These are phyloP conservation scores for Trichophyton schoenleinii DNA, from an alignment of 2,329 filamentous ascomycete species.

Conservation along the genomic window DNA sequence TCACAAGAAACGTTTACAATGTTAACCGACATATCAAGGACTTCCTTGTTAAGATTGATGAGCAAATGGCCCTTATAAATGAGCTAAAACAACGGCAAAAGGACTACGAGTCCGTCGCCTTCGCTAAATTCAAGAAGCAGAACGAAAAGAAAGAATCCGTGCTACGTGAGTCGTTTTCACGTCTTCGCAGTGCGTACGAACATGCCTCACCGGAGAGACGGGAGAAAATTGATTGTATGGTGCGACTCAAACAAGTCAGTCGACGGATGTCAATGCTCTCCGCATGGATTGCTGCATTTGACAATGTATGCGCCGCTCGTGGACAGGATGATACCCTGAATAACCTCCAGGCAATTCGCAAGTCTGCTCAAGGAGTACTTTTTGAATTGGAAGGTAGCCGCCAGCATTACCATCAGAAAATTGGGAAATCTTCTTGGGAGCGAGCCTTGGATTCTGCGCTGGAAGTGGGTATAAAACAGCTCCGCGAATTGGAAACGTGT, in stretches of 20 bases:
- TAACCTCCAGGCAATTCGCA: conserved; percentile 63
- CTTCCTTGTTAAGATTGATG: conserved; percentile 97
- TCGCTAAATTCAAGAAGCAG: conserved; percentile 82
- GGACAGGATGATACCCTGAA: conserved; percentile 55
- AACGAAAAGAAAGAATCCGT: conserved; percentile 68
- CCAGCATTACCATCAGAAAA: conserved; percentile 75
- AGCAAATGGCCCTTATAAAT: conserved; percentile 94
- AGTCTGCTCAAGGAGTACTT: conserved; percentile 77
- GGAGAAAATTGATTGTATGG: conserved; percentile 67
- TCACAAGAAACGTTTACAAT: conserved; percentile 97
- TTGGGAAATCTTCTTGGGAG: conserved; percentile 76
- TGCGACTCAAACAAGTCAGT: conserved; percentile 69
- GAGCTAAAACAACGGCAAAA: conserved; percentile 89
- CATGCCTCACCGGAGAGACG: conserved; percentile 64
- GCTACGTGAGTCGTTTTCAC: conserved; percentile 62
- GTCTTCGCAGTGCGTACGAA: conserved; percentile 73
- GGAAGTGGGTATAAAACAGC: conserved; percentile 67
- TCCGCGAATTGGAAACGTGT: conserved; percentile 55
- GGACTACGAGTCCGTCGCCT: conserved; percentile 68
- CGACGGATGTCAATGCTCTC: conserved; percentile 75
- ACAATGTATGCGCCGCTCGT: conserved; percentile 60
- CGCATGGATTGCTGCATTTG: conserved; percentile 86
- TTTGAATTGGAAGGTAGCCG: conserved; percentile 80
- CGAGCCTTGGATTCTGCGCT: conserved; percentile 75
- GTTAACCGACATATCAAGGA: conserved; percentile 99